Percentiles rank a stretch among this genome's conserved stretches.
Conservation (phyloP, 352 stramenopile genomes). For the Phytopythium aichiense region DNA sequence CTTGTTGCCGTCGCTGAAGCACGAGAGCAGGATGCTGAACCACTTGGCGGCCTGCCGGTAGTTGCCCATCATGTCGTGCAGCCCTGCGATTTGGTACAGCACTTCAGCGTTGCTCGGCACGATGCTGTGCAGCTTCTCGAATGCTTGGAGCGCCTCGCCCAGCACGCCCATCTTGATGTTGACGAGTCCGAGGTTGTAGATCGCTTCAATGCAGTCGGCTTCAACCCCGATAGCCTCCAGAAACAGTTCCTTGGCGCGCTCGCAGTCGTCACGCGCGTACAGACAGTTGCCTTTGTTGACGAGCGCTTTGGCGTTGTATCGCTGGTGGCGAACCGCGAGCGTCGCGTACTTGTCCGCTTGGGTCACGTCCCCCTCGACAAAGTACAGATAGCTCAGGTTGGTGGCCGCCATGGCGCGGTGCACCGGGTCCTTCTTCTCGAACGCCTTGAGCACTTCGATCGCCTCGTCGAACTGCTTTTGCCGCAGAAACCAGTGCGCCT, state of each 20-base stretch:
- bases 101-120: constrained; percentile 90
- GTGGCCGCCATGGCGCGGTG: constrained; percentile 93
- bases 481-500: constrained; percentile 87
- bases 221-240: constrained; percentile 94
- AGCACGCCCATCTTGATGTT: constrained; percentile 88
- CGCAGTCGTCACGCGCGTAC: constrained; percentile 92
- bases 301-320: constrained; percentile 96
- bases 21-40: constrained; percentile 93
- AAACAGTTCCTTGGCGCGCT: constrained; percentile 93
- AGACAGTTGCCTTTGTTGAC: constrained; percentile 98
- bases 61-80: constrained; percentile 92
- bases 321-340: constrained; percentile 89
- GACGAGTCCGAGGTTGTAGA: constrained; percentile 95
- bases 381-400: constrained; percentile 97
- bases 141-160: constrained; percentile 92
- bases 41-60: constrained; percentile 90
- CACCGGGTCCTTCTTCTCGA: constrained; percentile 94
- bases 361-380: constrained; percentile 90
- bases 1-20: constrained; percentile 82
- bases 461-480: constrained; percentile 93
- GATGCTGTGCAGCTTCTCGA: constrained; percentile 96
- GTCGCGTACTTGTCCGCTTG: constrained; percentile 92
- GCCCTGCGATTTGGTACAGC: constrained; percentile 95
- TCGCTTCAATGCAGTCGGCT: constrained; percentile 93
- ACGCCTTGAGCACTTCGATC: constrained; percentile 92